A percentile compares a stretch with the other conserved stretches of the same genome.
phyloP scores from a whole-genome alignment of 2,329 filamentous ascomycete species.

The Cryphonectria japonica region DNA sequence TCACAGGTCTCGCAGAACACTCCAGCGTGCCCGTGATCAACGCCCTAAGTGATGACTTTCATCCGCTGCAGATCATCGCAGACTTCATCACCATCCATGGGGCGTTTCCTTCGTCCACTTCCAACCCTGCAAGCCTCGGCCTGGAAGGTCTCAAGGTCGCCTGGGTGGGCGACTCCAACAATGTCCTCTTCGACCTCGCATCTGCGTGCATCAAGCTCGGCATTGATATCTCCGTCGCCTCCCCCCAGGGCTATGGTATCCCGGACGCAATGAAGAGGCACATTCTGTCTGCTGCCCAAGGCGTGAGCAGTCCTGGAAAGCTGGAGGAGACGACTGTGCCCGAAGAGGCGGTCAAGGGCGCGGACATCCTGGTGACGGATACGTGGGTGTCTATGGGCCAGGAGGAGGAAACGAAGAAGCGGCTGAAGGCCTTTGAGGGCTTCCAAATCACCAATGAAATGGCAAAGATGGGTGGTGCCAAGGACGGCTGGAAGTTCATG shows the following conservation, averaged over 20 bases:
- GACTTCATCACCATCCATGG: slow-evolving; percentile 93
- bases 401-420: slow-evolving; percentile 79
- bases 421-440: slow-evolving; percentile 80
- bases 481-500: slow-evolving; percentile 95
- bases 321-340: slow-evolving; percentile 78
- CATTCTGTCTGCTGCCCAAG: slow-evolving; percentile 66
- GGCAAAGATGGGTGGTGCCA: slow-evolving; percentile 82
- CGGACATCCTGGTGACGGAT: slow-evolving; percentile 91
- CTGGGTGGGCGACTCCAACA: slow-evolving; percentile 97
- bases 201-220: slow-evolving; percentile 87
- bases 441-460: slow-evolving; percentile 91
- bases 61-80: slow-evolving; percentile 91
- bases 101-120: slow-evolving; percentile 59
- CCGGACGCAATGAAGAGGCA: slow-evolving; percentile 73
- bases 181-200: slow-evolving; percentile 92
- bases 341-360: slow-evolving; percentile 81
- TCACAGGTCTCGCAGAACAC: slow-evolving; percentile 70
- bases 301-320: slow-evolving; percentile 63
- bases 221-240: slow-evolving; percentile 83
- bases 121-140: slow-evolving; percentile 55
- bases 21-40: slow-evolving; percentile 84
- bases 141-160: slow-evolving; percentile 86
- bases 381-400: slow-evolving; percentile 99
- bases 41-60: slow-evolving; percentile 85
- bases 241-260: slow-evolving; percentile 83